phyloP scores from a whole-genome alignment of 192 early-diverging fungal species.

The Gorgonomyces haynaldii region DNA sequence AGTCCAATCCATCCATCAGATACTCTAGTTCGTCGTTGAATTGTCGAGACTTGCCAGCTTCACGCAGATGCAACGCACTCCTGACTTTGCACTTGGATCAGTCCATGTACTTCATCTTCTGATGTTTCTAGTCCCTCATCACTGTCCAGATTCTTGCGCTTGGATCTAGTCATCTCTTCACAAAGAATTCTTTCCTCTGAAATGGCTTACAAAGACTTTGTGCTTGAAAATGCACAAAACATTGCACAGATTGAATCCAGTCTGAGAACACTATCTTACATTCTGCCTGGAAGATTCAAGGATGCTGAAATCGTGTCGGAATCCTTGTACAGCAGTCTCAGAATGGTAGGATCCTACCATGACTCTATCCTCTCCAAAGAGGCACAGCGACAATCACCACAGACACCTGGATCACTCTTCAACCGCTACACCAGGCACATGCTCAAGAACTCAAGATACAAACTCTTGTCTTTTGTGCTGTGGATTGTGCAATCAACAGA shows the following conservation, averaged over 20 bases:
- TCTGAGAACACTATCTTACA: conserved; percentile 75
- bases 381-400: conserved; percentile 22
- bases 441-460: conserved; percentile 40
- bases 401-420: conserved; percentile 21
- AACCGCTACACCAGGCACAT: conserved; percentile 68
- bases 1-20: no score
- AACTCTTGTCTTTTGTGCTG: conserved; percentile 45
- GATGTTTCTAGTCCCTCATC: no score
- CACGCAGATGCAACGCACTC: no score
- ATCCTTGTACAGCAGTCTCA: conserved; percentile 25
- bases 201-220: conserved; percentile 59
- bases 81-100: no score
- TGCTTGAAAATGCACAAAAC: conserved; percentile 78
- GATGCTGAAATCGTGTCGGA: conserved; percentile 88
- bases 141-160: no score
- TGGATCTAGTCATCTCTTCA: no score
- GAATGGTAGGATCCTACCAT: conserved; percentile 28
- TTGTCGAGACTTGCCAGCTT: no score
- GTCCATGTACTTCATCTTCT: no score
- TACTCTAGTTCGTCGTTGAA: no score
- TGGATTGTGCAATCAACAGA: conserved; percentile 62
- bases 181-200: no score
- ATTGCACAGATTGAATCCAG: conserved; percentile 79
- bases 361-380: conserved; percentile 59
- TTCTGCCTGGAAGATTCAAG: conserved; percentile 85